Evolutionary conservation across 2,329 filamentous ascomycete genomes (phyloP).

Genomic region (Claviceps sp.): DNA sequence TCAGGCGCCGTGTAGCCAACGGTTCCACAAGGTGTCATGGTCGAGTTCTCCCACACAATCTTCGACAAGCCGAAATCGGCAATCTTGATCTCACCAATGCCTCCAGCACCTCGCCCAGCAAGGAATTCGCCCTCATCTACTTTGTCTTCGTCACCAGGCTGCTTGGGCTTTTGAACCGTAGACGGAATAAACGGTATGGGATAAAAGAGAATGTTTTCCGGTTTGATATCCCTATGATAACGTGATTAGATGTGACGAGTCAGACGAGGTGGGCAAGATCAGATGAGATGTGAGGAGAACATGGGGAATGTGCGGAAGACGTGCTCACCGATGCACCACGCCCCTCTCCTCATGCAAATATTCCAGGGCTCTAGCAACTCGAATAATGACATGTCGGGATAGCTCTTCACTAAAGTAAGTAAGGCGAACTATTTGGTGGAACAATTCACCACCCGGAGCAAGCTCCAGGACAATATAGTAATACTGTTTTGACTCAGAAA

Average conservation of each 20-base stretch:
- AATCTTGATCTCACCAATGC: constrained; percentile 92
- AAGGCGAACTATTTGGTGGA: constrained; percentile 95
- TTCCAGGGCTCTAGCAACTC: constrained; percentile 87
- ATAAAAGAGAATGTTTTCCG: constrained; percentile 90
- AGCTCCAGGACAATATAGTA: constrained; percentile 97
- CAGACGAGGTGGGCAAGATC: not conserved
- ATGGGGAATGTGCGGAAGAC: not conserved
- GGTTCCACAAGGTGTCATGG: constrained; percentile 98
- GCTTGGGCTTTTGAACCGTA: constrained; percentile 65
- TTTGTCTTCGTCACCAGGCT: constrained; percentile 91
- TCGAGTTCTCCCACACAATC: constrained; percentile 95
- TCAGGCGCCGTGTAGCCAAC: constrained; percentile 97
- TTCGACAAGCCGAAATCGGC: constrained; percentile 97
- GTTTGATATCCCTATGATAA: constrained; percentile 75
- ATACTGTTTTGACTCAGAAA: constrained; percentile 85
- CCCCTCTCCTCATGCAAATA: constrained; percentile 92
- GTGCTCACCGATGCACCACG: constrained; percentile 77
- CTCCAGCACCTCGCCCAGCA: constrained; percentile 66
- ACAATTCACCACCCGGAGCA: constrained; percentile 88
- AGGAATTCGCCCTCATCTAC: constrained; percentile 92
- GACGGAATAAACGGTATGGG: constrained; percentile 72
- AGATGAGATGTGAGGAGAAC: not conserved
- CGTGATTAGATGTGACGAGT: not conserved
- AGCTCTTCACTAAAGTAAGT: constrained; percentile 98
- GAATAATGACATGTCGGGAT: constrained; percentile 83